phyloP scores from a whole-genome alignment of 2,329 filamentous ascomycete species.

The Stylonectria norvegica region DNA sequence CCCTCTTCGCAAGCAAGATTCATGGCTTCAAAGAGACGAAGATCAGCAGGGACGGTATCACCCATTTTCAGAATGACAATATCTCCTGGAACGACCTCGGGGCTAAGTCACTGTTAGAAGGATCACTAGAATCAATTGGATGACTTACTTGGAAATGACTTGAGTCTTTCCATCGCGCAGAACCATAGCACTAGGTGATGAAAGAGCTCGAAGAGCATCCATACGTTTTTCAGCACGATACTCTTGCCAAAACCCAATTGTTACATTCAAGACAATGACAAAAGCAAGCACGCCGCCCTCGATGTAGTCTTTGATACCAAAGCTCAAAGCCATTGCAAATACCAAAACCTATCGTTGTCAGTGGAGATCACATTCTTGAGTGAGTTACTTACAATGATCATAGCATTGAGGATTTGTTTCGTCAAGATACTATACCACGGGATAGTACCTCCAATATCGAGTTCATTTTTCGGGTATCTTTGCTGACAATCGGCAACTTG shows the following conservation, averaged over 20 bases:
- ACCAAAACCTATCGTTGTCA: slow-evolving; percentile 58
- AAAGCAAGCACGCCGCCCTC: slow-evolving; percentile 65
- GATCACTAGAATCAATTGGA: too few species aligned
- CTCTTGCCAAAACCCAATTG: slow-evolving; percentile 65
- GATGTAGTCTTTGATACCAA: slow-evolving; percentile 64
- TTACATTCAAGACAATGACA: slow-evolving; percentile 66
- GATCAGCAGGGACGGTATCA: slow-evolving; percentile 71
- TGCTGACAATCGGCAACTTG: slow-evolving; percentile 58
- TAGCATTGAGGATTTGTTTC: slow-evolving; percentile 72
- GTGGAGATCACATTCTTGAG: slow-evolving; percentile 2
- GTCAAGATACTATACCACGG: slow-evolving; percentile 69
- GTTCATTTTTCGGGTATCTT: slow-evolving; percentile 64
- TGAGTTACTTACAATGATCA: slow-evolving; percentile 60
- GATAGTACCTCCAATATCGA: slow-evolving; percentile 65
- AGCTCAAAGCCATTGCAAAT: slow-evolving; percentile 71
- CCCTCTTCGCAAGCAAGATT: slow-evolving; percentile 79
- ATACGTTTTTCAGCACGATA: slow-evolving; percentile 64
- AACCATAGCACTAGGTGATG: slow-evolving; percentile 60
- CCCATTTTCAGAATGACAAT: slow-evolving; percentile 65
- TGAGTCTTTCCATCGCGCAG: slow-evolving; percentile 57
- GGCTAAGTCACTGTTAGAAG: too few species aligned
- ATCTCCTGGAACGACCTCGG: slow-evolving; percentile 68
- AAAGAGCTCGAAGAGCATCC: slow-evolving; percentile 59
- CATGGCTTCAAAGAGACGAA: slow-evolving; percentile 68
- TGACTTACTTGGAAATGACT: slow-evolving; percentile 54